These are phyloP conservation scores for Suillus bovinus DNA, from an alignment of 768 basidiomycete species.

Conservation along the genomic window DNA sequence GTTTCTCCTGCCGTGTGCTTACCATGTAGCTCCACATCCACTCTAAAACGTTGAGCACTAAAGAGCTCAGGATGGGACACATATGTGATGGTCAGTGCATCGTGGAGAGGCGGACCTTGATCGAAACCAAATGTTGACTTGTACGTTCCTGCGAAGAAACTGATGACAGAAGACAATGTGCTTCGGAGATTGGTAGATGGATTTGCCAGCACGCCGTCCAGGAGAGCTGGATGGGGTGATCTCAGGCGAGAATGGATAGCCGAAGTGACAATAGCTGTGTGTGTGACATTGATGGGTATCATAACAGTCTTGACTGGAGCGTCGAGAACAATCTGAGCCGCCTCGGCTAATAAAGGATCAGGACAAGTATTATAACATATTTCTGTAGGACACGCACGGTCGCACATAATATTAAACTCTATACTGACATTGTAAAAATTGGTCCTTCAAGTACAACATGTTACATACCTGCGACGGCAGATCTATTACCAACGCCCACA, in stretches of 20 bases:
- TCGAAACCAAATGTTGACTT: conserved; percentile 75
- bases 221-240: conserved; percentile 36
- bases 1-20: conserved; percentile 73
- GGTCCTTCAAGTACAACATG: background rate
- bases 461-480: conserved; percentile 64
- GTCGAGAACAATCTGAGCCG: conserved; percentile 79
- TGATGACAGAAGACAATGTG: conserved; percentile 72
- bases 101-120: conserved; percentile 88
- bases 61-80: conserved; percentile 71
- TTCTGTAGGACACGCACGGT: conserved; percentile 53
- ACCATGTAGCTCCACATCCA: conserved; percentile 80
- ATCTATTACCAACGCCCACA: conserved; percentile 79
- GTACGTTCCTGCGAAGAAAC: conserved; percentile 74
- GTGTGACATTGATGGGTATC: conserved; percentile 89
- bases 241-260: conserved; percentile 56
- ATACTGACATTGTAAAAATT: conserved; percentile 2
- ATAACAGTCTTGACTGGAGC: conserved; percentile 66
- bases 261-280: conserved; percentile 74
- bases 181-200: conserved; percentile 56
- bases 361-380: background rate
- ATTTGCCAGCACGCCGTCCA: conserved; percentile 14
- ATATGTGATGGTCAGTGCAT: conserved; percentile 80
- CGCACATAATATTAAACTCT: conserved; percentile 84
- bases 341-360: conserved; percentile 55
- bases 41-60: conserved; percentile 59